These are phyloP conservation scores for Lachancea quebecensis DNA, from an alignment of 805 yeast genomes.

Conservation along the genomic window DNA sequence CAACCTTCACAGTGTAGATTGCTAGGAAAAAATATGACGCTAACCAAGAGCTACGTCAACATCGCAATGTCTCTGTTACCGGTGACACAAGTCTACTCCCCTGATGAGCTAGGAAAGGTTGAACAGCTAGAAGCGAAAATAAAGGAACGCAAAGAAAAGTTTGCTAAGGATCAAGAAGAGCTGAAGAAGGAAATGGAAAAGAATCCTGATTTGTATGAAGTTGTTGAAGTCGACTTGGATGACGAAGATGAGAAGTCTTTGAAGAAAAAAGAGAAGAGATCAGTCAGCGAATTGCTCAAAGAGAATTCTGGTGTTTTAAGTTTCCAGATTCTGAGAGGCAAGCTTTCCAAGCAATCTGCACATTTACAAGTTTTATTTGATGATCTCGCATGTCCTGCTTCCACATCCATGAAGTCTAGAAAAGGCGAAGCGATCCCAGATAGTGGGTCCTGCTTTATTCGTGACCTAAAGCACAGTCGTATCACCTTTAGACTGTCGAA, in stretches of 20 bases:
- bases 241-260: constrained; percentile 28
- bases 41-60: constrained; percentile 44
- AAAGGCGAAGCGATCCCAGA: constrained; percentile 42
- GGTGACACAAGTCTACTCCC: constrained; percentile 53
- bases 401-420: constrained; percentile 42
- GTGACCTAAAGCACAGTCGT: constrained; percentile 62
- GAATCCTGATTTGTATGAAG: constrained; percentile 57
- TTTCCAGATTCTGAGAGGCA: constrained; percentile 47
- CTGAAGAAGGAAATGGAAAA: constrained; percentile 47
- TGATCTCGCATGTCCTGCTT: constrained; percentile 55
- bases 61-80: constrained; percentile 63
- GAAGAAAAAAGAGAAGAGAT: constrained; percentile 37
- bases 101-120: constrained; percentile 45
- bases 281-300: constrained; percentile 46
- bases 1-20: constrained; percentile 35
- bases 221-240: constrained; percentile 45
- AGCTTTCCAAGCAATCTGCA: constrained; percentile 40
- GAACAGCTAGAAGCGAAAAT: constrained; percentile 37
- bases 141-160: constrained; percentile 34
- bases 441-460: constrained; percentile 53
- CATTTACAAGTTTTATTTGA: constrained; percentile 58
- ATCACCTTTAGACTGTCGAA: constrained; percentile 52
- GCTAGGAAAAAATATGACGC: constrained; percentile 31
- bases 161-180: constrained; percentile 39
- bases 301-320: constrained; percentile 55